Percentiles rank a stretch among this genome's conserved stretches.
phyloP scores from a whole-genome alignment of 371 early-diverging fungal species.

The Dinochytrium kinnereticum region DNA sequence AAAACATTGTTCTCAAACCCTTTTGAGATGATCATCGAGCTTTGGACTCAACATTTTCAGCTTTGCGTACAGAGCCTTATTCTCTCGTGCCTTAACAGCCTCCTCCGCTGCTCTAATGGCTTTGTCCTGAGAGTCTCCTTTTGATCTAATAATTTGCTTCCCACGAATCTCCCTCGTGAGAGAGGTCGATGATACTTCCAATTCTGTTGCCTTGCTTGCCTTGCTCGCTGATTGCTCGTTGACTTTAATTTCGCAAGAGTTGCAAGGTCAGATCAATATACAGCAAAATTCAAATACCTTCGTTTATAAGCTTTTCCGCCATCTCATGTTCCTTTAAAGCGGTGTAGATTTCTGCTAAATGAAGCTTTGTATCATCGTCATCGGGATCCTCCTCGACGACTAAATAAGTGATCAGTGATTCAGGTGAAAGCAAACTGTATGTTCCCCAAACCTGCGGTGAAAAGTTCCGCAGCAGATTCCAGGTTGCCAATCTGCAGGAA shows the following conservation, averaged over 20 bases:
- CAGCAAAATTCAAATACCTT: constrained; percentile 29
- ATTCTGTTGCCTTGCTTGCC: too few relatives aligned
- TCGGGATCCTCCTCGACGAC: constrained; percentile 65
- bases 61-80: constrained; percentile 23
- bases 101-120: constrained; percentile 28
- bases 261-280: not conserved
- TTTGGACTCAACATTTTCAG: constrained; percentile 17
- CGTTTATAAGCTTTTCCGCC: constrained; percentile 64
- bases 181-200: not conserved
- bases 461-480: constrained; percentile 68
- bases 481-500: constrained; percentile 72
- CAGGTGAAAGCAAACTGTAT: not conserved
- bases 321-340: constrained; percentile 77
- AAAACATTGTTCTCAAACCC: constrained; percentile 20
- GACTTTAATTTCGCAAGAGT: too few relatives aligned
- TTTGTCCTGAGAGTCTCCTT: constrained; percentile 28
- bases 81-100: constrained; percentile 25
- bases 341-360: constrained; percentile 83
- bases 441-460: constrained; percentile 40
- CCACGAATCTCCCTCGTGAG: not conserved
- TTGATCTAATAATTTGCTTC: too few relatives aligned
- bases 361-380: constrained; percentile 76
- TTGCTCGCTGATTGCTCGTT: too few relatives aligned
- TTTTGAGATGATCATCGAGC: constrained; percentile 23
- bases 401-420: constrained; percentile 15